Base-by-base conservation (phyloP, 108 stramenopile species). In the Bacterosira constricta region DNA sequence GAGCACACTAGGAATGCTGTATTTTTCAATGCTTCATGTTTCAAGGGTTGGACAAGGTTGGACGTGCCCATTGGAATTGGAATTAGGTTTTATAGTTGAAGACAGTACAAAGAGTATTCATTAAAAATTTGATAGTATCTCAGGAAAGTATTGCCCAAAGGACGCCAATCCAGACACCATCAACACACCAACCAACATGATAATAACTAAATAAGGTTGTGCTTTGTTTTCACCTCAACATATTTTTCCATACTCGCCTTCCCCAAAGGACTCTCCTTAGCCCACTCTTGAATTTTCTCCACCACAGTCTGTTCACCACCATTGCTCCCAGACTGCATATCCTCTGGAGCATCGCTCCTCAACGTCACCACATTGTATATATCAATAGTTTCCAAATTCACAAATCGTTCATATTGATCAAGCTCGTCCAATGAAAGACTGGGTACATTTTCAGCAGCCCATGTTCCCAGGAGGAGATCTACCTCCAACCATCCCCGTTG, bases 401-500 rank as follows among this genome's bases (percentile, higher is more conserved):
- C 94, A 73, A 99, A 97, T 42, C 81, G 76, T 77, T 99, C 98
- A 75, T 92, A 99, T 47, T 98, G 69, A 67, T 97, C 94, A 35
- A 97, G 57, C 72, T 99, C 94, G 32, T 84, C 81, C 12, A 62
- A 45, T 1, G 81, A 51, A 15, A 99, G 74, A 1, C 17, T 51
- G 9, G 86, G 76, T 0, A 99, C 98, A 80, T 99, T 86, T 56
- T 96, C 83, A 46, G 73, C 71, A 26, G 99, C 99, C 97, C 97
- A 99, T 4, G 96, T 96, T 26, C 99, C 99, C 55, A 99, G 72
- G 15, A 99, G 76, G 3, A 99, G 67, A 79, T 99, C 99, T 7
- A 99, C 99, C 81, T 96, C 95, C 17, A 96, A 78, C 96, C 99
- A 99, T 30, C 99, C 99, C 1, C 99, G 76, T 80, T 99, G 99